Percentiles rank a stretch among this genome's conserved stretches.
Evolutionary conservation across 1,284 basidiomycete genomes (phyloP).

Genomic region (Apiotrichum domesticum): DNA sequence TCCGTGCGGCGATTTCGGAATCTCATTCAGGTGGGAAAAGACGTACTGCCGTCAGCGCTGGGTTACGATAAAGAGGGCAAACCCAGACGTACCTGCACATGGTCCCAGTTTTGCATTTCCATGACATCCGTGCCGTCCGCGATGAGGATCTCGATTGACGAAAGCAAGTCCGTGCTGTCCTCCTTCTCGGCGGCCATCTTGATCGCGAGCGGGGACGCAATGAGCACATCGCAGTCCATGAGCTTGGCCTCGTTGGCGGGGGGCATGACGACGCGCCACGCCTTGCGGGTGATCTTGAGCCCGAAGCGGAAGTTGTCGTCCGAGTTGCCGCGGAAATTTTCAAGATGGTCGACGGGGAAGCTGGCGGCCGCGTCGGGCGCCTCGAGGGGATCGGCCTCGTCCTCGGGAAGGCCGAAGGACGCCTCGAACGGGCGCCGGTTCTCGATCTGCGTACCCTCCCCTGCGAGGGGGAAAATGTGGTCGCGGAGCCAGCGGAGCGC

Average conservation of each 20-base stretch:
- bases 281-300: conserved; percentile 83
- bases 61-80: no score
- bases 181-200: conserved; percentile 92
- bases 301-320: conserved; percentile 94
- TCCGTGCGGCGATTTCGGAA: conserved; percentile 87
- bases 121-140: conserved; percentile 89
- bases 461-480: conserved; percentile 62
- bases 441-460: conserved; percentile 66
- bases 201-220: conserved; percentile 88
- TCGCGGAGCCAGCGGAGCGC: conserved; percentile 68
- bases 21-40: conserved; percentile 71
- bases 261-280: conserved; percentile 75
- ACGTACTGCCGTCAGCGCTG: conserved; percentile 59
- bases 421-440: conserved; percentile 73
- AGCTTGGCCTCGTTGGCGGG: conserved; percentile 45
- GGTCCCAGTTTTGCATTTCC: conserved; percentile 99
- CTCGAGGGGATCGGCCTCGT: conserved; percentile 70
- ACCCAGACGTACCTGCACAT: conserved; percentile 63
- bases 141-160: conserved; percentile 86
- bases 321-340: conserved; percentile 92
- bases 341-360: conserved; percentile 84
- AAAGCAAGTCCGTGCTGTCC: conserved; percentile 81
- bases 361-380: conserved; percentile 50
- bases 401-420: conserved; percentile 80
- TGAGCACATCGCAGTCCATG: conserved; percentile 73